Percentiles rank a stretch among this genome's conserved stretches.
These are phyloP conservation scores for Aspergillus sp. DNA, from an alignment of 2,329 filamentous ascomycete species.

Conservation along the genomic window DNA sequence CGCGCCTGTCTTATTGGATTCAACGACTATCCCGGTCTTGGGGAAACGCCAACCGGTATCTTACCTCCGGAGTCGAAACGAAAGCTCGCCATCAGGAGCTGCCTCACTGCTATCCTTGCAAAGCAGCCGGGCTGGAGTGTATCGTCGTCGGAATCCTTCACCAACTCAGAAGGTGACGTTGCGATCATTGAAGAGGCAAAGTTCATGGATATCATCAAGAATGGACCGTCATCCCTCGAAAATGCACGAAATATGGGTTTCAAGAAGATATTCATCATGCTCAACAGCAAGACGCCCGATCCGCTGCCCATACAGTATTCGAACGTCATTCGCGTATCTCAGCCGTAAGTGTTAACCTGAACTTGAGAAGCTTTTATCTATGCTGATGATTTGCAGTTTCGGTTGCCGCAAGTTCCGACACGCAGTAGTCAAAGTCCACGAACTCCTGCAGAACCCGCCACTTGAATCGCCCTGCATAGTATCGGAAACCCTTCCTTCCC, in stretches of 20 bases:
- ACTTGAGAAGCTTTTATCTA: too few species aligned
- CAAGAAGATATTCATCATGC: constrained; percentile 26
- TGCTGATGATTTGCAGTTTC: constrained; percentile 11
- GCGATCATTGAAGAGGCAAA: constrained; percentile 30
- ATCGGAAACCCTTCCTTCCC: not conserved
- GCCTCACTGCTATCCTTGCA: constrained; percentile 26
- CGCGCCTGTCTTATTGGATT: constrained; percentile 30
- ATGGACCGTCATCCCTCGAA: constrained; percentile 6
- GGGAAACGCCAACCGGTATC: constrained; percentile 33
- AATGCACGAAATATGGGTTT: constrained; percentile 11
- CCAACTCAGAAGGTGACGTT: constrained; percentile 27
- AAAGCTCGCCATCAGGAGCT: constrained; percentile 32
- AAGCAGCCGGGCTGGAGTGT: constrained; percentile 27
- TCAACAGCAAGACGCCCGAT: constrained; percentile 16
- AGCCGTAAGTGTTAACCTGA: constrained; percentile 12
- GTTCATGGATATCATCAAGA: constrained; percentile 14
- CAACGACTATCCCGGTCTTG: constrained; percentile 31
- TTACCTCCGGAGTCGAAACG: constrained; percentile 32
- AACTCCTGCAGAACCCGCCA: not conserved
- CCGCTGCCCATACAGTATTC: not conserved
- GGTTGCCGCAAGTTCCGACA: constrained; percentile 16
- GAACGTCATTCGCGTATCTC: constrained; percentile 20
- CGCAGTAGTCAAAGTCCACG: constrained; percentile 6
- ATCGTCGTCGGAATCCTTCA: constrained; percentile 26
- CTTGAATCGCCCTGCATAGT: not conserved